A percentile compares a stretch with the other conserved stretches of the same genome.
Conservation (phyloP, 169 alveolate species). For the Cardiosporidium cionae region DNA sequence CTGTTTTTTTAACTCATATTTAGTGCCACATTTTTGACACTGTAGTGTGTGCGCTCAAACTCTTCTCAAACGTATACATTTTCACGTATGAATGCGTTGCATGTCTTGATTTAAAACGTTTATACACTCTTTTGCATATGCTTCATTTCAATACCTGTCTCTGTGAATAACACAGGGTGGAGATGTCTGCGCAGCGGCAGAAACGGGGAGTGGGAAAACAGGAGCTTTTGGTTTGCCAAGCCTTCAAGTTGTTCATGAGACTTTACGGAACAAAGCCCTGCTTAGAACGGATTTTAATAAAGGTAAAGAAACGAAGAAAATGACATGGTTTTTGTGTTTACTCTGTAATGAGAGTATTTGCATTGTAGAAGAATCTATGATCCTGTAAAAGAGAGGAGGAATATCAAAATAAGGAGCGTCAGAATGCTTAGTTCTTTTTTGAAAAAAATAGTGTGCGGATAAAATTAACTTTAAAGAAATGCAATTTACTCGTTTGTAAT, state of each 20-base stretch:
- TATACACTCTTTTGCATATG: neutral
- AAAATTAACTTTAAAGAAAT: no score
- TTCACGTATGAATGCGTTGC: neutral
- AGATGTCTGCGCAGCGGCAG: constrained; percentile 47
- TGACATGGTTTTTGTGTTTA: neutral
- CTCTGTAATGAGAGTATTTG: neutral
- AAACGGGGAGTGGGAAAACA: constrained; percentile 54
- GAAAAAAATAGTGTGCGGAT: neutral
- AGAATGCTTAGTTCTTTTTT: neutral
- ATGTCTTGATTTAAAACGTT: neutral
- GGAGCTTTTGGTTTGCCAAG: constrained; percentile 54
- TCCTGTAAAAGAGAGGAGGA: neutral
- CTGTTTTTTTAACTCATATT: no score
- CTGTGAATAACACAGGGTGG: constrained; percentile 25
- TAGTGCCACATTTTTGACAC: no score
- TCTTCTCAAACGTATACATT: no score
- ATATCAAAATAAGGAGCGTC: neutral
- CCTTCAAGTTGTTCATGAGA: constrained; percentile 45
- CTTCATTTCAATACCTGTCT: no score
- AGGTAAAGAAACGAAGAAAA: neutral
- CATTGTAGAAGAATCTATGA: neutral
- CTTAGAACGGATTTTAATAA: neutral
- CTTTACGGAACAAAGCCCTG: constrained; percentile 23
- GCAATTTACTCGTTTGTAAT: no score
- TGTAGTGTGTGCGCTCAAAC: no score